phyloP scores from a whole-genome alignment of 768 basidiomycete species.

The Boletales sp. region DNA sequence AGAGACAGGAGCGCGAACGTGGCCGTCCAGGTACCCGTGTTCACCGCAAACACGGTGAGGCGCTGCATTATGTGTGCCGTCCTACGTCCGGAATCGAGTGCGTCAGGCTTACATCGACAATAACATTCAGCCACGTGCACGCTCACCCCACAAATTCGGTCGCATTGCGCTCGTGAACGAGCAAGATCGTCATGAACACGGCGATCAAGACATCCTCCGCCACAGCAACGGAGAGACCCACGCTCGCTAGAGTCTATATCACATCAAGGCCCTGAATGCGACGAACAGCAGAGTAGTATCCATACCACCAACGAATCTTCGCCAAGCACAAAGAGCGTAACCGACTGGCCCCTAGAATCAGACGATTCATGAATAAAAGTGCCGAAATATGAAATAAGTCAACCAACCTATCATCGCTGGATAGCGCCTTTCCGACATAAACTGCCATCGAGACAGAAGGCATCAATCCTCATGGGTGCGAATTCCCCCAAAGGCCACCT shows the following conservation, averaged over 20 bases:
- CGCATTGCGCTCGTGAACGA: not conserved
- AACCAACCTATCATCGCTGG: not conserved
- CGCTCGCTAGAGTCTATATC: not conserved
- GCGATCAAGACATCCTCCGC: conserved; percentile 1
- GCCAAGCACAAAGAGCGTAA: too few relatives aligned
- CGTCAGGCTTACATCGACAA: too few relatives aligned
- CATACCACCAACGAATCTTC: not conserved
- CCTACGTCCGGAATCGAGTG: not conserved
- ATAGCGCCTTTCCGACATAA: not conserved
- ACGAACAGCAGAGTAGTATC: not conserved
- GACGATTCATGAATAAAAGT: too few relatives aligned
- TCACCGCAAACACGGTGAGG: not conserved
- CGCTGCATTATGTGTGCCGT: not conserved
- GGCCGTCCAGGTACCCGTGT: conserved; percentile 44
- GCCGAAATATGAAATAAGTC: too few relatives aligned
- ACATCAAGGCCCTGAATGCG: not conserved
- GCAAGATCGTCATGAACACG: not conserved
- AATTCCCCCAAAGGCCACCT: not conserved
- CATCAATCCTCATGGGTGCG: not conserved
- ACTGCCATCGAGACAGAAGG: not conserved
- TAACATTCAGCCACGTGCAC: not conserved
- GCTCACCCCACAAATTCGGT: not conserved
- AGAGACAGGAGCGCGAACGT: conserved; percentile 41
- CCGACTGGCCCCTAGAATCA: too few relatives aligned
- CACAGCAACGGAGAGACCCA: not conserved